phyloP scores from a whole-genome alignment of 2,329 filamentous ascomycete species.

The Erysiphe pulchra region DNA sequence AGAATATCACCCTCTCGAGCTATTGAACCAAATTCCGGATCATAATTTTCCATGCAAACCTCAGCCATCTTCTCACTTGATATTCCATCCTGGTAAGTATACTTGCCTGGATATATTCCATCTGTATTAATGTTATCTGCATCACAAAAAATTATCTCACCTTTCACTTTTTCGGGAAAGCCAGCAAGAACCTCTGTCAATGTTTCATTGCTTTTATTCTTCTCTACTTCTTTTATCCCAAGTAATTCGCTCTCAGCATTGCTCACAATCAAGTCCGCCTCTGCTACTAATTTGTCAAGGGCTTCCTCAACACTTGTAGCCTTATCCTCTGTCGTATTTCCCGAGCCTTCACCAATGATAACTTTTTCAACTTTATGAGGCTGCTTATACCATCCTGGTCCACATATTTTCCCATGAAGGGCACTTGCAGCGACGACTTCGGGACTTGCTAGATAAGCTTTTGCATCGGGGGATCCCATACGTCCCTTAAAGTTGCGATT shows the following conservation, averaged over 20 bases:
- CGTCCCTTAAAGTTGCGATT: conserved; percentile 85
- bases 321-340: conserved; percentile 22
- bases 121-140: conserved; percentile 79
- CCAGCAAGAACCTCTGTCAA: conserved; percentile 54
- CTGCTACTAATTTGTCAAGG: conserved; percentile 39
- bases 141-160: conserved; percentile 75
- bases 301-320: conserved; percentile 36
- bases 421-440: conserved; percentile 85
- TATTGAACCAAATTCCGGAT: conserved; percentile 37
- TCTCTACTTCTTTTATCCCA: conserved; percentile 8
- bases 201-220: conserved; percentile 14
- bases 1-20: conserved; percentile 53
- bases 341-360: conserved; percentile 23
- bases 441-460: conserved; percentile 69
- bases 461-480: conserved; percentile 58
- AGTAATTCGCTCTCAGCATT: conserved; percentile 12
- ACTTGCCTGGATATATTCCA: conserved; percentile 73
- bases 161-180: conserved; percentile 59
- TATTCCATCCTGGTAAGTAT: conserved; percentile 77
- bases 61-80: conserved; percentile 56
- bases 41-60: conserved; percentile 90
- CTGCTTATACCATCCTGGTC: conserved; percentile 54
- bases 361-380: conserved; percentile 43
- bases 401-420: conserved; percentile 41
- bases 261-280: conserved; percentile 28